Evolutionary conservation across 768 basidiomycete species (phyloP), one percentile per base, ranked within the genome.

Genomic region (Hygrophorus russula): DNA sequence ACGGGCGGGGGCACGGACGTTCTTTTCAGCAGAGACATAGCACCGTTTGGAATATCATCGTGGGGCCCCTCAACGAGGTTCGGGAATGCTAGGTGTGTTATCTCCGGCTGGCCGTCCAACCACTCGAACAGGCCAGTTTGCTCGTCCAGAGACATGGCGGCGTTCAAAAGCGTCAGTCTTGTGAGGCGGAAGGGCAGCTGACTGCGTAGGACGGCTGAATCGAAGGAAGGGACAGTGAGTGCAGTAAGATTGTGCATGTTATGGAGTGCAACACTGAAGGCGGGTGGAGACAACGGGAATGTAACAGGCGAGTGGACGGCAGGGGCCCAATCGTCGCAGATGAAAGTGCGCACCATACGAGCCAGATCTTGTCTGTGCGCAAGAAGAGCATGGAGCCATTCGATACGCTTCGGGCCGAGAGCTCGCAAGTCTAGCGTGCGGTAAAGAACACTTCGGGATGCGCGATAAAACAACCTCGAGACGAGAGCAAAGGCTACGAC

Each of bases 191-290:
- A 70, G 1, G 66, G 65, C 4, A 62, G 61, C 46, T 68, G 67
- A 38, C 66, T 61, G 14, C 63, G 59, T 43, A 74, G 56, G 36
- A 72, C 61, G 13, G 63, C 60, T 18, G 56, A 41, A 44, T 71
- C 67, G 47, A 70, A 72, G 1, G 63, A 59, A 17, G 68, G 68
- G 34, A 74, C 65, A 9, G 53, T 57, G 34, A 74, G 56, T 7
- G 62, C 53, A 5, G 57, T 62, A 11, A 74, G 56, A 29, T 59
- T 60, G n/a, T 62, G 59, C 72, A 74, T 72, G 13, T 68, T 65
- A 37, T 68, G 62, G 32, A 74, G 57, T 1, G 66, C 68, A 36
- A 67, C 53, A 2, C 66, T 65, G 44, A 72, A 69, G 0, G 65
- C 63, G 4, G 69, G 66, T 8, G 43, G 32, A 10, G 43, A 39